These are phyloP conservation scores for Fraxinus cuspidata DNA, from an alignment of 257 asterid genomes.

Conservation along the genomic window DNA sequence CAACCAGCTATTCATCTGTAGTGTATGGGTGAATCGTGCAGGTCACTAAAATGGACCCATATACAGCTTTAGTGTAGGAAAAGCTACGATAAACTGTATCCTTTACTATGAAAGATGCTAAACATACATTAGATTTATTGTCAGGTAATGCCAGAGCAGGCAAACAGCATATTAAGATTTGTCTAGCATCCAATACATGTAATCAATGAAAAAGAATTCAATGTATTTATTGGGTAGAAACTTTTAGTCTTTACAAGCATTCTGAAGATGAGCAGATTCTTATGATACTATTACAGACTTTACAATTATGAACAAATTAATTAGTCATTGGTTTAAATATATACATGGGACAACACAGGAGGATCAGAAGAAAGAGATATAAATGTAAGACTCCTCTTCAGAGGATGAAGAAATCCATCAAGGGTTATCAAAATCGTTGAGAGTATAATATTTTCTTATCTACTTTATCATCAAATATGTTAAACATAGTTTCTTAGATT, in stretches of 20 bases:
- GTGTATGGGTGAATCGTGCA: too few relatives aligned
- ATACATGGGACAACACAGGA: background rate
- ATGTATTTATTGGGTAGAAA: too few relatives aligned
- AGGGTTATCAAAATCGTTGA: background rate
- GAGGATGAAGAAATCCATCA: background rate
- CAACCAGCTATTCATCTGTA: background rate
- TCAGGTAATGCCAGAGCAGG: too few relatives aligned
- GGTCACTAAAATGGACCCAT: too few relatives aligned
- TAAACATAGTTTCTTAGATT: too few relatives aligned
- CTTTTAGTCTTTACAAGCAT: background rate
- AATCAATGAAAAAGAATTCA: too few relatives aligned
- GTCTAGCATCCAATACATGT: too few relatives aligned
- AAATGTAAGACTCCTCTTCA: background rate
- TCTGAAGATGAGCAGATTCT: background rate
- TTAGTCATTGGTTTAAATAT: background rate
- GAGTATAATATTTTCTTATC: background rate
- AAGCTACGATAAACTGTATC: background rate
- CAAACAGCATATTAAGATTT: too few relatives aligned
- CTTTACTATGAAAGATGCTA: background rate
- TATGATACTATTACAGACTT: background rate
- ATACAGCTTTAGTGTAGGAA: background rate
- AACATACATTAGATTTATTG: too few relatives aligned
- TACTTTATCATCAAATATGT: too few relatives aligned
- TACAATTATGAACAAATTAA: background rate
- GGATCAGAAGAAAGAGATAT: background rate